These are phyloP conservation scores for Paraglomus brasilianum DNA, from an alignment of 192 early-diverging fungal species.

Conservation along the genomic window DNA sequence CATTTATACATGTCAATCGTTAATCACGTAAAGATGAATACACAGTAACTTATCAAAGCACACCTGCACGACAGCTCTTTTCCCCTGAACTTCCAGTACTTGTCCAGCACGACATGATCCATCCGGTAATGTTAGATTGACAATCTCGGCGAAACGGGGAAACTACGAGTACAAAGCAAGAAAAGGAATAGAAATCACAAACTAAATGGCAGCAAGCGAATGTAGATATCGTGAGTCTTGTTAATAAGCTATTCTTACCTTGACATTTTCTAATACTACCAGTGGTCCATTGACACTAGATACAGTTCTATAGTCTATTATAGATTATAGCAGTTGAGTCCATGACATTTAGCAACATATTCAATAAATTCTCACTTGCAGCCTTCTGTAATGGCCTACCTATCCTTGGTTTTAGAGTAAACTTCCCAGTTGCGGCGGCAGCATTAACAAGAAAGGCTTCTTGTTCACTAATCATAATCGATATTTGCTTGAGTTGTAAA, in stretches of 20 bases:
- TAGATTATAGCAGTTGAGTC: neutral
- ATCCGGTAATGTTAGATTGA: constrained; percentile 94
- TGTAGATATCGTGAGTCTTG: neutral
- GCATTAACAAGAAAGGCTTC: constrained; percentile 81
- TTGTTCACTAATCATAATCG: no score
- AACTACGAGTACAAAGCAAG: constrained; percentile 52
- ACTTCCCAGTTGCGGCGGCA: constrained; percentile 88
- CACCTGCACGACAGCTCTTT: constrained; percentile 93
- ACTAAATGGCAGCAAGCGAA: neutral
- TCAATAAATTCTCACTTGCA: neutral
- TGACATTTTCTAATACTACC: constrained; percentile 98
- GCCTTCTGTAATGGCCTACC: constrained; percentile 50
- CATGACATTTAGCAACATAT: constrained; percentile 17
- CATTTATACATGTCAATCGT: neutral
- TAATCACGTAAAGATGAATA: neutral
- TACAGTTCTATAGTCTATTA: constrained; percentile 93
- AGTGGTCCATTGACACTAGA: constrained; percentile 97
- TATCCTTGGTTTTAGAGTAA: constrained; percentile 78
- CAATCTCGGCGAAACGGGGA: constrained; percentile 97
- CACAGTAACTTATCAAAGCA: neutral
- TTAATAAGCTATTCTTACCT: constrained; percentile 53
- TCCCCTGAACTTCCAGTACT: constrained; percentile 96
- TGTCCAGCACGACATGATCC: constrained; percentile 93
- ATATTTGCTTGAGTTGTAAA: no score
- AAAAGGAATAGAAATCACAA: neutral